Evolutionary conservation across 148 eudicot species (phyloP).

Genomic region (Nyssa sinensis): DNA sequence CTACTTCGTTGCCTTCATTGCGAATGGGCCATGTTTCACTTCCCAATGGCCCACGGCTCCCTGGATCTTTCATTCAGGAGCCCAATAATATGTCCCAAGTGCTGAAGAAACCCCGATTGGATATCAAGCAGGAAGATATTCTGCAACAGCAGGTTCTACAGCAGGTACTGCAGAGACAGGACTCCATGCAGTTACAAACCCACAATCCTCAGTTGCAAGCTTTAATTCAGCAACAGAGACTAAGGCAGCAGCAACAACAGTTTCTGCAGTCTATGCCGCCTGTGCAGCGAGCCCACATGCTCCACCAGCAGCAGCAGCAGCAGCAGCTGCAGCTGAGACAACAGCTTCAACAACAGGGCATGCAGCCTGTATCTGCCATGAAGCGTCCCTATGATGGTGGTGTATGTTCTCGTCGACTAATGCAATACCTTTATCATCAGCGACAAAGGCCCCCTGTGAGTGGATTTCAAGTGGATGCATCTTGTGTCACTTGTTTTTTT

Average conservation of each 20-base stretch:
- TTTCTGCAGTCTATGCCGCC: conserved; percentile 70
- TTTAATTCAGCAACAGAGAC: conserved; percentile 75
- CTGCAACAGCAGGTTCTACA: conserved; percentile 71
- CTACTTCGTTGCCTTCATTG: conserved; percentile 43
- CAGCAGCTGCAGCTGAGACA: conserved; percentile 54
- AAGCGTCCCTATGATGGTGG: conserved; percentile 74
- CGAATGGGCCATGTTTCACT: conserved; percentile 56
- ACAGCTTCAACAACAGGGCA: conserved; percentile 58
- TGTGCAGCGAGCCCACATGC: conserved; percentile 59
- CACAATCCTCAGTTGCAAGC: conserved; percentile 83
- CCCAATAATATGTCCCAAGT: conserved; percentile 54
- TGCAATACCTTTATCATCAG: conserved; percentile 88
- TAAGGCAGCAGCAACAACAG: conserved; percentile 74
- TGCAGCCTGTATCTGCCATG: conserved; percentile 58
- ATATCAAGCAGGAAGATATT: conserved; percentile 82
- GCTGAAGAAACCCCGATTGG: conserved; percentile 86
- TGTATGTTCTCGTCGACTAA: conserved; percentile 74
- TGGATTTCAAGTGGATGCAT: conserved; percentile 15
- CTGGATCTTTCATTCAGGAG: conserved; percentile 62
- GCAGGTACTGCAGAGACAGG: conserved; percentile 74
- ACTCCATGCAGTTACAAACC: conserved; percentile 62
- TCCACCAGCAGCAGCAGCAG: conserved; percentile 62
- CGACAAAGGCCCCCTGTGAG: conserved; percentile 74
- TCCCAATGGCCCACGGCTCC: conserved; percentile 44
- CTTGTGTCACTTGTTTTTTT: neutral